Base-by-base conservation (phyloP, 2,329 filamentous ascomycete species). In the Elsinoe perseae region DNA sequence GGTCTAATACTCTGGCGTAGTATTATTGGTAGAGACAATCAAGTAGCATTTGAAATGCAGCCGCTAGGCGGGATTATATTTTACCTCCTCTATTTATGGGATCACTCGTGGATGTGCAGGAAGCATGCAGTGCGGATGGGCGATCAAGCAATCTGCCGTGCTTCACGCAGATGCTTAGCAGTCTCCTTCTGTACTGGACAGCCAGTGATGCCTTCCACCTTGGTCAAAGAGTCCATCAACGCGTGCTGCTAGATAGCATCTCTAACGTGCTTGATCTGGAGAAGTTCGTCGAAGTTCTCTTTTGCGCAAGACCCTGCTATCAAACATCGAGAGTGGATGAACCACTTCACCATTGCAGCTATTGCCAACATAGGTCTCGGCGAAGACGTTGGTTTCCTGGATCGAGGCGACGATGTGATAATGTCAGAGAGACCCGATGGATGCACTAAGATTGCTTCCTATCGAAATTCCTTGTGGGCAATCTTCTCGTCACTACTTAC, bases 381-480 rank as follows among this genome's bases (percentile, higher is more conserved):
- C 28, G 66, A 70, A 32, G 58, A 66, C 16, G 57, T 69, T 2
- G 59, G 64, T 1, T 65, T 70, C 30, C 59, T 70, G 2, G 63
- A 69, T 6, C 56, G 61, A 16, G 68, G 66, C 7, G 48, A 54
- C 30, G 68, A 70, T 43, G 30, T 58, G 0, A 52, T 67, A 23
- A 60, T 56, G 2, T 60, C 61, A 2, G 60, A 66, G 30, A 50
- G n/a, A 3, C 58, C 54, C 12, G 60, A 64, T 20, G 78, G 77
- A 8, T 67, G 66, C 0, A 69, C 70, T 0, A 75, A 75, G 60
- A 59, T 74, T 21, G 70, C 71, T 43, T 70, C 73, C 58, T 73
- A 76, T 56, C 74, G 77, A 70, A 76, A 44, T 73, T 70, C 23
- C 70, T 81, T 4, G 9, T 20, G 4, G 43, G 12, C 8, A 46